Conservation (phyloP, 2,329 filamentous ascomycete species). For the Lachnellula hyalina region DNA sequence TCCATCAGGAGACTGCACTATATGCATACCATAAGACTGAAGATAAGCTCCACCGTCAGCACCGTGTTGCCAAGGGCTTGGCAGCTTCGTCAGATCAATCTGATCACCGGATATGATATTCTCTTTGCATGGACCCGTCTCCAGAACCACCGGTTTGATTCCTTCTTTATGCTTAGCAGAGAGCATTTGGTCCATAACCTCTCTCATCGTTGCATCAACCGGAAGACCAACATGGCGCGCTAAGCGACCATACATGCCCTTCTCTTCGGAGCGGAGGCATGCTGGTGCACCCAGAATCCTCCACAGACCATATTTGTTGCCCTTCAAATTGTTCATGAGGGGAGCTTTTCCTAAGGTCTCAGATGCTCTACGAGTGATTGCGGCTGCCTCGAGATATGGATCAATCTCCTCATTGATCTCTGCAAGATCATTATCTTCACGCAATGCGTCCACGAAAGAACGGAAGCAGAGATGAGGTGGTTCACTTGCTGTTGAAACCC, state of each 20-base stretch:
- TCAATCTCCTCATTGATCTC: conserved; percentile 41
- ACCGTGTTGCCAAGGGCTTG: conserved; percentile 39
- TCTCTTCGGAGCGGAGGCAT: conserved; percentile 31
- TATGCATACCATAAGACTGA: conserved; percentile 45
- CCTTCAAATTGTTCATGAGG: conserved; percentile 47
- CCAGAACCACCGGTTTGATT: conserved; percentile 32
- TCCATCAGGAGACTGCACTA: conserved; percentile 40
- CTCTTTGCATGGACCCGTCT: conserved; percentile 40
- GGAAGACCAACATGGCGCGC: conserved; percentile 39
- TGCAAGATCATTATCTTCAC: conserved; percentile 38
- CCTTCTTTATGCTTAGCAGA: conserved; percentile 31
- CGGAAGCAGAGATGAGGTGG: conserved; percentile 32
- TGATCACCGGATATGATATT: conserved; percentile 34
- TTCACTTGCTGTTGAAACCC: no score
- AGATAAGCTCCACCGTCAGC: conserved; percentile 45
- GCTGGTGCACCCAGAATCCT: conserved; percentile 43
- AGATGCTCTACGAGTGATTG: conserved; percentile 41
- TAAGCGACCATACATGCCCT: conserved; percentile 37
- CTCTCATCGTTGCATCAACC: conserved; percentile 32
- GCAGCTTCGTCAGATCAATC: conserved; percentile 39
- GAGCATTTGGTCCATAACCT: conserved; percentile 39
- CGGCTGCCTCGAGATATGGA: conserved; percentile 41
- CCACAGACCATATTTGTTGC: conserved; percentile 40
- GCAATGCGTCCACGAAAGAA: conserved; percentile 40
- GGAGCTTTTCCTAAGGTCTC: conserved; percentile 44